Base-by-base conservation (phyloP, 2,329 filamentous ascomycete species). In the Ilyonectria destructans region DNA sequence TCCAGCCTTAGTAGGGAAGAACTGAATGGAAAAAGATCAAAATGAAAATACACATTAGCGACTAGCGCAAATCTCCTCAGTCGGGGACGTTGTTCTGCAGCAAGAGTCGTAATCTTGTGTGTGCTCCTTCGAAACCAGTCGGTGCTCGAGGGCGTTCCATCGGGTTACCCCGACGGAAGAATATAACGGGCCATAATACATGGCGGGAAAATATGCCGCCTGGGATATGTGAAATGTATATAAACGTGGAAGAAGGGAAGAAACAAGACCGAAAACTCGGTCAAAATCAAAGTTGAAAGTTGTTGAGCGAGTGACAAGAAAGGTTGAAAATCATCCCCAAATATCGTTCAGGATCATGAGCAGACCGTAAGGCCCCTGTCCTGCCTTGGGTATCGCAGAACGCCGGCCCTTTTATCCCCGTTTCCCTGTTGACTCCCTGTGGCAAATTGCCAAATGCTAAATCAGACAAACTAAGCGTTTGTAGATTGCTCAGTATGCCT, bases 401-500 rank as follows among this genome's bases (percentile, higher is more conserved):
- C 79, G 79, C 79, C 78, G 52, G 70, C 69, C 73, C 70, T 70
- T 71, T 73, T 75, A 71, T 71, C 67, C 68, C 67, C 71, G 60
- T 71, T 71, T 71, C 69, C 69, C 66, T 73, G 63, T 64, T 61
- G 62, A 72, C 62, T 70, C 72, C 70, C 51, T 63, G 21, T 59
- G 55, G 52, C 58, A 67, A 54, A 65, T 58, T 62, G 63, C 54
- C 58, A 64, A 60, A 58, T 68, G 58, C 66, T 69, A 64, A 64
- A 67, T 69, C 65, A 69, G 56, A 51, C 56, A 59, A 58, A 62
- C 60, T 43, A n/a, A 59, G 45, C 51, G 21, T 26, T 45, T 31
- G 10, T 65, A 58, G 52, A 51, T 66, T 55, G 43, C 65, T 77
- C 58, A 87, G 63, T 85, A 85, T 4, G 87, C 86, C 77, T 88